These are phyloP conservation scores for Hyaloscypha hepaticicola DNA, from an alignment of 495 filamentous ascomycete species.

Conservation along the genomic window DNA sequence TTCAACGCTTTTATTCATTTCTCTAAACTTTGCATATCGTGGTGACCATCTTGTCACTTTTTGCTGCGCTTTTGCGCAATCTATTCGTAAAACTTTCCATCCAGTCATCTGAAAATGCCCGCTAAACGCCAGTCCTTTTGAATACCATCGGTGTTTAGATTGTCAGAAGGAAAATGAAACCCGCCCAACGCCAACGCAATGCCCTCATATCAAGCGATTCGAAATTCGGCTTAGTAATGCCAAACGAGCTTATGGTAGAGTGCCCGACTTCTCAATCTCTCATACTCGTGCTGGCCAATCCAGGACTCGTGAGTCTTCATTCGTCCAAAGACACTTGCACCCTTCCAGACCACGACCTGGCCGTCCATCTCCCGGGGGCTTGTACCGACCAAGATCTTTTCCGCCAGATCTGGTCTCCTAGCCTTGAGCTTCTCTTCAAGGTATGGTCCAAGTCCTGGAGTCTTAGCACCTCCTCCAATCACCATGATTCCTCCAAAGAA, in stretches of 20 bases:
- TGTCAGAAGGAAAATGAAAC: background rate
- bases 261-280: slow-evolving; percentile 75
- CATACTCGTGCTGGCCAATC: slow-evolving; percentile 86
- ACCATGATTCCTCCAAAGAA: slow-evolving; percentile 95
- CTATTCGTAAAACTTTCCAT: background rate
- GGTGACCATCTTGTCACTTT: background rate
- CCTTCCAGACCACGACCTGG: slow-evolving; percentile 96
- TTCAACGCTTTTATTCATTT: background rate
- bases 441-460: slow-evolving; percentile 68
- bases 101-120: background rate
- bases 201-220: background rate
- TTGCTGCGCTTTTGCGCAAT: background rate
- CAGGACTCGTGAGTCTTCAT: slow-evolving; percentile 89
- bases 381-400: slow-evolving; percentile 83
- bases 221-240: slow-evolving; percentile 43
- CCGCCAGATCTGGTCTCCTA: slow-evolving; percentile 65
- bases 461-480: slow-evolving; percentile 84
- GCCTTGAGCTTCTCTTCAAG: slow-evolving; percentile 78
- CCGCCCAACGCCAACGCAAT: background rate
- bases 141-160: background rate
- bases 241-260: slow-evolving; percentile 89
- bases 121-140: background rate
- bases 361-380: slow-evolving; percentile 91
- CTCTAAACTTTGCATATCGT: background rate
- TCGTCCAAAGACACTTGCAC: slow-evolving; percentile 95